Evolutionary conservation across 495 filamentous ascomycete species (phyloP).

Genomic region (Podospora australis): DNA sequence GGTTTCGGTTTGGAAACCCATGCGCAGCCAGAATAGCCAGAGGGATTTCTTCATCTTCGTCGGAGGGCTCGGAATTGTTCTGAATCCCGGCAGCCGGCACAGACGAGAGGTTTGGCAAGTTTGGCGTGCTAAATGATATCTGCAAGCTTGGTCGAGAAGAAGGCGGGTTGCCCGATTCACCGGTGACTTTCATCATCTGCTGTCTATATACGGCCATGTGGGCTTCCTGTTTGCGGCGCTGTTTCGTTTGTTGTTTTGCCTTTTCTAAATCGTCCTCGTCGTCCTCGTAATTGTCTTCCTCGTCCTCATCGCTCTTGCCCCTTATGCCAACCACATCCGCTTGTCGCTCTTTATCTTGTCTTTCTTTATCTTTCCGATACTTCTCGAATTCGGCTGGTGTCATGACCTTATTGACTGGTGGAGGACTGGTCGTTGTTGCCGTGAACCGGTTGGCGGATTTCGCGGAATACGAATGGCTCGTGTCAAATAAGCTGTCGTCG

Average conservation of each 20-base stretch:
- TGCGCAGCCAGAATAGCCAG: conserved; percentile 85
- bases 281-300: conserved; percentile 62
- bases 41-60: conserved; percentile 83
- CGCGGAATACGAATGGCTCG: conserved; percentile 48
- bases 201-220: conserved; percentile 87
- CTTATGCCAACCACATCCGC: conserved; percentile 20
- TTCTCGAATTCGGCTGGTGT: conserved; percentile 81
- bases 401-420: conserved; percentile 67
- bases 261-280: conserved; percentile 82
- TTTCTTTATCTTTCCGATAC: conserved; percentile 74
- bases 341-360: conserved; percentile 63
- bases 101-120: conserved; percentile 27
- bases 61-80: conserved; percentile 46
- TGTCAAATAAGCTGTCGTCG: conserved; percentile 42
- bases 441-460: conserved; percentile 42
- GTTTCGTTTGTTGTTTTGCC: conserved; percentile 62
- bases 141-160: conserved; percentile 36
- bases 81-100: conserved; percentile 13
- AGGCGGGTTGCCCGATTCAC: conserved; percentile 51
- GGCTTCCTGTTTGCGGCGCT: conserved; percentile 83
- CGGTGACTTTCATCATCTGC: conserved; percentile 95
- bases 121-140: conserved; percentile 52
- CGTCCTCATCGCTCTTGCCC: conserved; percentile 44
- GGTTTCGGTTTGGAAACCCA: conserved; percentile 80
- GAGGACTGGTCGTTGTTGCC: conserved; percentile 32